These are phyloP conservation scores for Turnera subulata DNA, from an alignment of 345 rosid genomes.

Conservation along the genomic window DNA sequence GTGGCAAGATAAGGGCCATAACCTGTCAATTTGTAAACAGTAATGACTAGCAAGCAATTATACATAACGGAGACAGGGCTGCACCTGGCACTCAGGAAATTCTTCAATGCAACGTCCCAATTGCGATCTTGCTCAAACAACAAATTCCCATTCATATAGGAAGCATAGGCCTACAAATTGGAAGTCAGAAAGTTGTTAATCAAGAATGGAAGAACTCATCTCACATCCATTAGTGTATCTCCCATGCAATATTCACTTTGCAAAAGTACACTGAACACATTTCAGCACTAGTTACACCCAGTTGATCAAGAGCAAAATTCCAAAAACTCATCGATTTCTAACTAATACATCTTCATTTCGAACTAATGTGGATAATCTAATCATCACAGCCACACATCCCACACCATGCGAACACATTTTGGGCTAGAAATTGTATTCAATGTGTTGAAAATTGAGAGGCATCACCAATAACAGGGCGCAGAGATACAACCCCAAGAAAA, in stretches of 20 bases:
- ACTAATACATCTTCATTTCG: too few relatives aligned
- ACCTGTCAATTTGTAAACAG: too few relatives aligned
- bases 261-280: neutral
- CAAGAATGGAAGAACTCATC: constrained; percentile 1
- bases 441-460: neutral
- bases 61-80: constrained; percentile 6
- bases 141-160: constrained; percentile 91
- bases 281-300: neutral
- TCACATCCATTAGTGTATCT: constrained; percentile 5
- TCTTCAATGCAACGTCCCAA: constrained; percentile 87
- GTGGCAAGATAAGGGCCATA: too few relatives aligned
- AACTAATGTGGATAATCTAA: too few relatives aligned
- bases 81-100: constrained; percentile 93
- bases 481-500: neutral
- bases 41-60: neutral
- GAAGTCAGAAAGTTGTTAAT: constrained; percentile 1
- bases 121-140: constrained; percentile 94
- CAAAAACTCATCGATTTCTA: too few relatives aligned
- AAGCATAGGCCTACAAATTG: constrained; percentile 81
- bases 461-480: neutral
- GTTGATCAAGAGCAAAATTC: neutral
- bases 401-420: neutral
- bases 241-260: neutral
- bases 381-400: too few relatives aligned
- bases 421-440: neutral